Evolutionary conservation across 2,329 filamentous ascomycete species (phyloP).

Genomic region (Myriosclerotinia duriaeana): DNA sequence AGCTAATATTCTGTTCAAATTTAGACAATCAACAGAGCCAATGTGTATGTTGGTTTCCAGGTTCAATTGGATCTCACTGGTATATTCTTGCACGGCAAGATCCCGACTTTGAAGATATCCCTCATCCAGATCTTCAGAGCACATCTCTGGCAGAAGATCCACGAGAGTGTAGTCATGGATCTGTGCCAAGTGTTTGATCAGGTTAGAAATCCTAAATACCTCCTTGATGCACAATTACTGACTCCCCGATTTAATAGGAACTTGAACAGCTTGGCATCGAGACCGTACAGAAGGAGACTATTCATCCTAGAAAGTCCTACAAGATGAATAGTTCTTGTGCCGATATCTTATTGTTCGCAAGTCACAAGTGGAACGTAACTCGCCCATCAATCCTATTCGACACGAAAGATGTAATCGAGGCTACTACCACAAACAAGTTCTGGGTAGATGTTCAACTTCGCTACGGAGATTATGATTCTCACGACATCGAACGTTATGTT

Average conservation of each 20-base stretch:
- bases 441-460: slow-evolving; percentile 96
- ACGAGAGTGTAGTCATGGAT: slow-evolving; percentile 98
- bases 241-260: slow-evolving; percentile 48
- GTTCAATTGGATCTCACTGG: slow-evolving; percentile 96
- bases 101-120: slow-evolving; percentile 95
- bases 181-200: slow-evolving; percentile 98
- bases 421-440: slow-evolving; percentile 97
- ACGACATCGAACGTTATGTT: slow-evolving; percentile 97
- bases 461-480: slow-evolving; percentile 97
- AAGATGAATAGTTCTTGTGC: slow-evolving; percentile 99
- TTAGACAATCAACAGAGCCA: slow-evolving; percentile 87
- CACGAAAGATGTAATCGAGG: slow-evolving; percentile 91
- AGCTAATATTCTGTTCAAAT: background rate
- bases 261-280: slow-evolving; percentile 94
- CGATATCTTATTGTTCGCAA: slow-evolving; percentile 93
- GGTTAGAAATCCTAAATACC: slow-evolving; percentile 15
- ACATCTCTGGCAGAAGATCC: slow-evolving; percentile 99
- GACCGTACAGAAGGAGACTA: slow-evolving; percentile 97
- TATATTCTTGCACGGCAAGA: slow-evolving; percentile 99
- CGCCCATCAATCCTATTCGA: slow-evolving; percentile 90
- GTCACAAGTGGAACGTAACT: slow-evolving; percentile 98
- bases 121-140: slow-evolving; percentile 99
- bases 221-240: background rate
- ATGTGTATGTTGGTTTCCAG: slow-evolving; percentile 99
- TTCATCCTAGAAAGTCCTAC: slow-evolving; percentile 98